Base-by-base conservation (phyloP, 2,329 filamentous ascomycete genomes). In the Rutstroemia sp. region DNA sequence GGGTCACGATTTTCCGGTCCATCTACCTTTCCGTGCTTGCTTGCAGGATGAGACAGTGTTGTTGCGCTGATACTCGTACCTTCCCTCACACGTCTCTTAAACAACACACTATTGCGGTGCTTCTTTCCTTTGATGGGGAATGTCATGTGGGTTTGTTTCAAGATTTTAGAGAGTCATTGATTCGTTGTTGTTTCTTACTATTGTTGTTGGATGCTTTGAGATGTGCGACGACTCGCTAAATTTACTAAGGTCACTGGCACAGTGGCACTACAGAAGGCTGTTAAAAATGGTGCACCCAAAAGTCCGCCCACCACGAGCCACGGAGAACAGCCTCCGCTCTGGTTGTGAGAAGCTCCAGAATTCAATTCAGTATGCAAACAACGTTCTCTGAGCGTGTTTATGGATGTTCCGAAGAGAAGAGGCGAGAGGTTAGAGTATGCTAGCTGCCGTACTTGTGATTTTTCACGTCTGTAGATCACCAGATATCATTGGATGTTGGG, bases 61-160 rank as follows among this genome's bases (percentile, higher is more conserved):
- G 54, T 41, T 39, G 39, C 23, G 10, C 44, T 47, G 39, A 30
- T 50, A 41, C 37, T 52, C 38, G 39, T 25, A 25, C 16, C 34
- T 47, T 56, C 53, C 60, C 61, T 64, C 17, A 55, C 58, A 42
- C 66, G 60, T 60, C 58, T 64, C 56, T 64, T 58, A 57, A 69
- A 69, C 60, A 63, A 54, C 50, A 68, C 67, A 57, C 60, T 64
- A 55, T 58, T 61, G 54, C 50, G 63, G 42, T 63, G 51, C 55
- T 64, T 68, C 56, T 58, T 66, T 58, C 64, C 63, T 67, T 66
- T 68, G 64, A 65, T 56, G 45, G 56, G 49, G 56, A 67, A 65
- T 61, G 66, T 64, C 67, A 70, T 69, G 61, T 64, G 63, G 54
- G 57, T 45, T 54, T 44, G 17, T 41, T 41, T 42, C 37, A 48